Evolutionary conservation across 768 basidiomycete genomes (phyloP).

Genomic region (Leccinellum luteum): DNA sequence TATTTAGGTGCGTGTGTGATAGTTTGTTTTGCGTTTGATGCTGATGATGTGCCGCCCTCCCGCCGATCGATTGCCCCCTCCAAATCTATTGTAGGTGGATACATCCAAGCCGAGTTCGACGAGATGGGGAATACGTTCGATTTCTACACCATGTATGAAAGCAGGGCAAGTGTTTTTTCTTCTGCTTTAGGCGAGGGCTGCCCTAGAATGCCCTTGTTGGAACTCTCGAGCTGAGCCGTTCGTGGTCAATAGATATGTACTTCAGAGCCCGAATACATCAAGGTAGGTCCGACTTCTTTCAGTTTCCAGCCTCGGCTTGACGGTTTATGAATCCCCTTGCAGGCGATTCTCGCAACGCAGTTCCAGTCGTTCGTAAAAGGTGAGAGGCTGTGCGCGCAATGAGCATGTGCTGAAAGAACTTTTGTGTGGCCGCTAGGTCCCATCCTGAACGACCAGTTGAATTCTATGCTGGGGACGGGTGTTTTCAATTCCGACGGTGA

Average conservation of each 20-base stretch:
- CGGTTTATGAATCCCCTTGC: neutral
- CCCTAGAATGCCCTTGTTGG: neutral
- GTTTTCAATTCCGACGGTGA: conserved; percentile 42
- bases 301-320: no score
- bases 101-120: neutral
- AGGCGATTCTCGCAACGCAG: conserved; percentile 39
- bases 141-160: conserved; percentile 25
- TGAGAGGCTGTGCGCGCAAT: conserved; percentile 13
- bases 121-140: conserved; percentile 25
- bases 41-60: neutral
- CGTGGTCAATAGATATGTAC: conserved; percentile 32
- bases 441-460: conserved; percentile 16
- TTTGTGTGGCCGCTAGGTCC: neutral
- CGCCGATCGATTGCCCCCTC: neutral
- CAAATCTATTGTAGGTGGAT: neutral
- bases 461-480: conserved; percentile 34
- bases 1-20: conserved; percentile 44
- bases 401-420: neutral
- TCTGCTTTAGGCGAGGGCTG: neutral
- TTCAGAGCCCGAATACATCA: conserved; percentile 38
- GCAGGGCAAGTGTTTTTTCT: conserved; percentile 16
- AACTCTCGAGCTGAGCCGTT: neutral
- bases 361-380: conserved; percentile 38
- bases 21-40: neutral
- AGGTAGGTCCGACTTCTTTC: conserved; percentile 20